These are phyloP conservation scores for Ophiostoma quercus DNA, from an alignment of 2,329 filamentous ascomycete genomes.

Conservation along the genomic window DNA sequence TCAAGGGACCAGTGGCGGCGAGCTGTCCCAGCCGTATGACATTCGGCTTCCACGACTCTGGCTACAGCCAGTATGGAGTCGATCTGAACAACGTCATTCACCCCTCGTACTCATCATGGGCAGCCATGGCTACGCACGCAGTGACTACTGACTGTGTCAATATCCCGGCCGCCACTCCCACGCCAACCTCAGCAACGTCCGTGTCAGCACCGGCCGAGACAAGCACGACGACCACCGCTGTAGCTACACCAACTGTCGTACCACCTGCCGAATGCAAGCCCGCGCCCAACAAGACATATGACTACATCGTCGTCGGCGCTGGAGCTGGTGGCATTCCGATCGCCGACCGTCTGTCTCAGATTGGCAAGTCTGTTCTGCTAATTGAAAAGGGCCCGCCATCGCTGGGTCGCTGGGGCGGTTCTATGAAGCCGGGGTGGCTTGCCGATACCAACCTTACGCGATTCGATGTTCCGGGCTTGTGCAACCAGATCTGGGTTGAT, in stretches of 20 bases:
- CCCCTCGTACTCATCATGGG: background rate
- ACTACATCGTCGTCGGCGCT: background rate
- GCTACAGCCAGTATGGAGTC: background rate
- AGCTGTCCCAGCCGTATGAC: background rate
- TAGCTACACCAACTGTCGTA: background rate
- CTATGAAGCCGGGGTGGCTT: background rate
- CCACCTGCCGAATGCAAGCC: background rate
- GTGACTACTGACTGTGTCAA: background rate
- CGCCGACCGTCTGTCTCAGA: background rate
- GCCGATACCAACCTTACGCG: background rate
- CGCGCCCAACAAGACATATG: background rate
- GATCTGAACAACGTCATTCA: background rate
- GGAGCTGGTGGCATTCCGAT: background rate
- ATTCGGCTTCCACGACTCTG: background rate
- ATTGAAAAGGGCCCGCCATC: slow-evolving; percentile 1
- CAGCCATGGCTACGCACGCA: background rate
- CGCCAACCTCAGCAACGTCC: background rate
- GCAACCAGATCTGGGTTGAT: background rate
- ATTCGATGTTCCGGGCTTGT: background rate
- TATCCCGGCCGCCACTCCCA: background rate
- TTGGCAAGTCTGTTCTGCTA: background rate
- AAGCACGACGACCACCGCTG: background rate
- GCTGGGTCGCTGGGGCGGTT: background rate
- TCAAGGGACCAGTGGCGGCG: background rate
- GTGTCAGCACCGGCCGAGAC: background rate